Evolutionary conservation across 1,284 basidiomycete species (phyloP).

Genomic region (Megacollybia platyphylla): DNA sequence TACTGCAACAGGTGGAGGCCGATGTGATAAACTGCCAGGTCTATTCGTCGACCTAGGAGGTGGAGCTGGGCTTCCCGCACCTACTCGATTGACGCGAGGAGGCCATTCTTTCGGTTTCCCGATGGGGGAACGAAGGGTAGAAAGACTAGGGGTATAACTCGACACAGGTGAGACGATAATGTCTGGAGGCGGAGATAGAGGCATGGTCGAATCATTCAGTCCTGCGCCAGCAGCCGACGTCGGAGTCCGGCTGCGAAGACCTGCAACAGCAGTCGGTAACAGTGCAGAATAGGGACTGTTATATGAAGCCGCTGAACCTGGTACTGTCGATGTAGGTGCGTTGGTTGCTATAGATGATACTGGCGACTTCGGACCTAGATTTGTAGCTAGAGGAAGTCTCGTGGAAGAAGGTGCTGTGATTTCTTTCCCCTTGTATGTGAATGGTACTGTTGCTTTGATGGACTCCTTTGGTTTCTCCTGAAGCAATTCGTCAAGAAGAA

Average conservation of each 20-base stretch:
- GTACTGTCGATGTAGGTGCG: background rate
- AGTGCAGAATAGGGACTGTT: background rate
- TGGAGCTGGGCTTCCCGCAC: conserved; percentile 18
- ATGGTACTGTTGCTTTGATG: conserved; percentile 14
- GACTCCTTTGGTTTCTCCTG: conserved; percentile 31
- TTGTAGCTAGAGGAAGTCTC: conserved; percentile 1
- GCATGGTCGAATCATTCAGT: background rate
- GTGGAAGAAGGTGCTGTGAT: conserved; percentile 16
- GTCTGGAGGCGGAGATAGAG: background rate
- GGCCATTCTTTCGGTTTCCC: conserved; percentile 15
- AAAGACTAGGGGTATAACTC: conserved; percentile 6
- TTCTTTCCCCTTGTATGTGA: conserved; percentile 22
- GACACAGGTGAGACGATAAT: conserved; percentile 5
- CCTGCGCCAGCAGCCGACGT: conserved; percentile 9
- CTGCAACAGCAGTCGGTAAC: conserved; percentile 1
- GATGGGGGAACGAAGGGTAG: conserved; percentile 12
- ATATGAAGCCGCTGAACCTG: background rate
- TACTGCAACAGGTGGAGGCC: conserved; percentile 33
- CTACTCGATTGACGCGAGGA: conserved; percentile 16
- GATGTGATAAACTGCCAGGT: conserved; percentile 37
- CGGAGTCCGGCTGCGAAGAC: conserved; percentile 1
- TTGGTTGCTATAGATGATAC: background rate
- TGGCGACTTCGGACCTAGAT: background rate
- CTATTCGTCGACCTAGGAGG: conserved; percentile 52
- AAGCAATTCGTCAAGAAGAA: conserved; percentile 66